phyloP scores from a whole-genome alignment of 2,329 filamentous ascomycete genomes.

The Sclerotinia nivalis region DNA sequence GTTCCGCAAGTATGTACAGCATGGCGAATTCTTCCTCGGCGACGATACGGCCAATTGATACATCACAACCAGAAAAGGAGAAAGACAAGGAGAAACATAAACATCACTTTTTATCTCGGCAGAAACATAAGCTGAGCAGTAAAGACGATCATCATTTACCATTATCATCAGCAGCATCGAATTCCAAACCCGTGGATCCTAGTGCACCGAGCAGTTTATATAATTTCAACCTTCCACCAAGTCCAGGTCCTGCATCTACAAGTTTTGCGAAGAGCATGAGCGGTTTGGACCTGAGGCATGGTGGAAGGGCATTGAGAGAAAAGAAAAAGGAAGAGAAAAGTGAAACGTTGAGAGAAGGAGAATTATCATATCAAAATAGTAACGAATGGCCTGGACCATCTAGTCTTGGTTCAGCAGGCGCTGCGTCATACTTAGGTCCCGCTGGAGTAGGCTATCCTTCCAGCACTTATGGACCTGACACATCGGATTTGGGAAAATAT shows the following conservation, averaged over 20 bases:
- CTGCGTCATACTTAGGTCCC: constrained; percentile 43
- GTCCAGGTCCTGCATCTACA: constrained; percentile 63
- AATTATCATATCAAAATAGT: constrained; percentile 39
- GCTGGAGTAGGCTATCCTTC: constrained; percentile 32
- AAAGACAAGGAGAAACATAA: constrained; percentile 71
- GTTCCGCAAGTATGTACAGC: constrained; percentile 65
- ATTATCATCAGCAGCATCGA: constrained; percentile 74
- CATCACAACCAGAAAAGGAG: constrained; percentile 48
- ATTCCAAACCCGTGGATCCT: constrained; percentile 73
- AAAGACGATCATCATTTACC: constrained; percentile 73
- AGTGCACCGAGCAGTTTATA: constrained; percentile 75
- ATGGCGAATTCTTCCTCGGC: constrained; percentile 75
- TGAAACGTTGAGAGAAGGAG: constrained; percentile 40
- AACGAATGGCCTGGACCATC: constrained; percentile 54
- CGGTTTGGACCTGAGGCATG: constrained; percentile 75
- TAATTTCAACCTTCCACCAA: constrained; percentile 73
- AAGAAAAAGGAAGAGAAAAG: constrained; percentile 74
- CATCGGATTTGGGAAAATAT: constrained; percentile 58
- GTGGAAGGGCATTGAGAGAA: constrained; percentile 72
- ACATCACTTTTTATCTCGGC: constrained; percentile 76
- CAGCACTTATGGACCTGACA: constrained; percentile 51
- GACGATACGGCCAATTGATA: constrained; percentile 67
- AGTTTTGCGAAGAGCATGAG: constrained; percentile 82
- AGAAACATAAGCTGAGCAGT: constrained; percentile 73
- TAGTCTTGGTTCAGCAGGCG: constrained; percentile 50